Base-by-base conservation (phyloP, 345 rosid species). In the Eucalyptus erythrocorys region DNA sequence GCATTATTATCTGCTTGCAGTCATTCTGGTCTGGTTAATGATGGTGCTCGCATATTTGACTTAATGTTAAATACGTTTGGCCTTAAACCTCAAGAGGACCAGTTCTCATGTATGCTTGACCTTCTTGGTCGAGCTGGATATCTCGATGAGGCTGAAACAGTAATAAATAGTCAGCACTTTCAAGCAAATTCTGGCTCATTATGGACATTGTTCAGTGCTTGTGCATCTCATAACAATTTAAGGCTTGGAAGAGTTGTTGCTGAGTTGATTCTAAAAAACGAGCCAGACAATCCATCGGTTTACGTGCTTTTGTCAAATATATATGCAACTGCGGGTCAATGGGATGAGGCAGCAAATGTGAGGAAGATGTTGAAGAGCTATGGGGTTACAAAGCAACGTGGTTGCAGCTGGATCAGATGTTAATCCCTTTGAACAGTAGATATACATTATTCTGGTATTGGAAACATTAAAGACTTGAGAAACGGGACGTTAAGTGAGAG, bases 201-300 rank as follows among this genome's bases (percentile, higher is more conserved):
- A 93, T 95, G 97, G 97, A 92, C 92, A 64, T 91, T 97, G 92
- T 93, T 96, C 40, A 95, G 97, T 91, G 96, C 97, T 87, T 97
- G 97, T 91, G 96, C 96, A 55, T 92, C 95, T 90, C 94, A 95
- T 91, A 94, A 94, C 53, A 94, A 96, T 92, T 87, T 96, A 87
- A 92, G 91, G 91, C 91, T 96, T 1, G 96, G 96, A 88, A 96
- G 93, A 89, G 90, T 86, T 82, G 91, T 93, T 48, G 96, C 96
- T 7, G 89, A 45, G 86, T 89, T 95, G 88, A 93, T 96, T 57
- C 94, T 96, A 85, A 93, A 93, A 89, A 89, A 85, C 50, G 94
- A 96, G 90, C 88, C 88, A 89, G 88, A 93, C 88, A 92, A 92
- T 89, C 90, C 98, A 5, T 93, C 95, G 5, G 92, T 93, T 86